Evolutionary conservation across 352 stramenopile genomes (phyloP), one percentile per base, ranked within the genome.

Genomic region (Phytopythium delawarense): DNA sequence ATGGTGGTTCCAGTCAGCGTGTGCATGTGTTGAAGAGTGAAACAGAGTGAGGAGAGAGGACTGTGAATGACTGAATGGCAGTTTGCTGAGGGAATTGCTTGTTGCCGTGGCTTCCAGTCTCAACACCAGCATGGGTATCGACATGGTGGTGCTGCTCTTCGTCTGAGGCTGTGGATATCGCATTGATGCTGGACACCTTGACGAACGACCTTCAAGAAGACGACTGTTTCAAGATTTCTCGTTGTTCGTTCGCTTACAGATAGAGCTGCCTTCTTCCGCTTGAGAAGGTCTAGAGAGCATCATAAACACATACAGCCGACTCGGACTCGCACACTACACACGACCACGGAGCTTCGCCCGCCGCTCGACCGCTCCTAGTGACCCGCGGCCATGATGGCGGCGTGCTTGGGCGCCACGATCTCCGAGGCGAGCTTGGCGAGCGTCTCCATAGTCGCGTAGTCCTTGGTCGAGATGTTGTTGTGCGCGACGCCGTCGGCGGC

Each of bases 381-480:
- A 7, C 15, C 16, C 2, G 23, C 53, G 5, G 63, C 42, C 59
- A 67, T 67, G n/a, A 73, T 44, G 32, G 42, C 39, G 11, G 51
- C 56, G 40, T 66, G 53, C 45, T 65, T 70, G 35, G 59, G 63
- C 4, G 51, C 60, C 58, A 72, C 28, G 9, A 88, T 64, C 3
- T 87, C 74, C 0, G 74, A 72, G 2, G 77, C 77, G 28, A 89
- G 67, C 52, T 86, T 78, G 37, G 67, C 65, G 20, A 89, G 71
- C 61, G 69, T 73, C 58, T 87, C 65, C 79, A 87, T 87, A 8
- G 77, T 87, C n/a, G 77, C 78, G 57, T 87, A 89, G 57, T 89
- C 75, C 61, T 84, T 84, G 40, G 77, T 81, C 1, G 75, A 75
- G 61, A 89, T 83, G 62, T 79, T 76, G 54, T 76, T 69, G 60